Conservation (phyloP, 2,329 filamentous ascomycete genomes). For the Pleochaeta shiraiana region DNA sequence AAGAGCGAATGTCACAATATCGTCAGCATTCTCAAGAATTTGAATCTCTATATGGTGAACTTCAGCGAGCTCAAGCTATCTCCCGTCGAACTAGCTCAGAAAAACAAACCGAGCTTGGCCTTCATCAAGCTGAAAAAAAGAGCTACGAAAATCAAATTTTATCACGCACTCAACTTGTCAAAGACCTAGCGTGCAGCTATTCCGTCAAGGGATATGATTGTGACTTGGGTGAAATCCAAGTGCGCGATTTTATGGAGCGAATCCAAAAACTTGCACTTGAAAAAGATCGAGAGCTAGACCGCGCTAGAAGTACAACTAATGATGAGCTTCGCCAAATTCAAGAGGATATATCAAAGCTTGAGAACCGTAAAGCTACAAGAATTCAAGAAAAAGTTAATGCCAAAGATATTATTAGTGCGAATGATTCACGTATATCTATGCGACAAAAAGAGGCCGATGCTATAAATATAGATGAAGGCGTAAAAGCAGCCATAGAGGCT, state of each 20-base stretch:
- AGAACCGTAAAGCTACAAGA: conserved; percentile 48
- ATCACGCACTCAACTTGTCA: conserved; percentile 50
- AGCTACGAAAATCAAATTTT: conserved; percentile 65
- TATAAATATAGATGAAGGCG: conserved; percentile 74
- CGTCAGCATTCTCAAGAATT: conserved; percentile 39
- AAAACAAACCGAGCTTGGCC: conserved; percentile 46
- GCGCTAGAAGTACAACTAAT: conserved; percentile 48
- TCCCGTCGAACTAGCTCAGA: conserved; percentile 26
- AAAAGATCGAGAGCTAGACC: conserved; percentile 59
- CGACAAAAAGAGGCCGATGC: conserved; percentile 46
- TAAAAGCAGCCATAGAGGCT: conserved; percentile 53
- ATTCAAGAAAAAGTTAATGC: conserved; percentile 54
- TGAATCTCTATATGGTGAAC: conserved; percentile 39
- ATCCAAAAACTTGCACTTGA: conserved; percentile 55
- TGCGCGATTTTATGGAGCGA: conserved; percentile 55
- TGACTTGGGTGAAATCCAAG: conserved; percentile 49
- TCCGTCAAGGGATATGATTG: conserved; percentile 70
- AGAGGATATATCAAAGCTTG: conserved; percentile 46
- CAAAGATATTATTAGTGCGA: conserved; percentile 46
- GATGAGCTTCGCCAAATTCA: conserved; percentile 58
- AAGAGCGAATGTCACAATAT: conserved; percentile 47
- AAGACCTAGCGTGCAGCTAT: conserved; percentile 53
- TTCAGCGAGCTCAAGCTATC: conserved; percentile 29
- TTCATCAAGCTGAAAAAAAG: conserved; percentile 66
- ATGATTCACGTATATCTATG: conserved; percentile 45